phyloP scores from a whole-genome alignment of 805 yeast genomes.

The Saccharomycopsis sp. region DNA sequence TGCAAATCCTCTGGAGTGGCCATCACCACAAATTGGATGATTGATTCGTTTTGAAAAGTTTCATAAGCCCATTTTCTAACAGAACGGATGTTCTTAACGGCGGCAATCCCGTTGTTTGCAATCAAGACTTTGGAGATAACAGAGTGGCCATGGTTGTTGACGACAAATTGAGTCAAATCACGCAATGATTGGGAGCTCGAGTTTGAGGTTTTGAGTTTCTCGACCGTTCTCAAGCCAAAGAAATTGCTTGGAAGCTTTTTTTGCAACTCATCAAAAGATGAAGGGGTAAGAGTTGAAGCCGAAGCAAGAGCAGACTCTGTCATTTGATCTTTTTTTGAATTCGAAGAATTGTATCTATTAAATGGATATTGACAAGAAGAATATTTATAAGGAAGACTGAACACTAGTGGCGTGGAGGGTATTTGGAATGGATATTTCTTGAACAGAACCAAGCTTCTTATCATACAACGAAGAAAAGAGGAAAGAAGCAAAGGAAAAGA shows the following conservation, averaged over 20 bases:
- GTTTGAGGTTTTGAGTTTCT: constrained; percentile 44
- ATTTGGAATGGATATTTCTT: too few species aligned
- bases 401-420: too few species aligned
- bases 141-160: constrained; percentile 85
- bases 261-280: constrained; percentile 10
- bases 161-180: constrained; percentile 29
- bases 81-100: constrained; percentile 95
- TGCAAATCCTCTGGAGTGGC: constrained; percentile 99
- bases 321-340: too few species aligned
- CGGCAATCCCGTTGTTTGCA: constrained; percentile 99
- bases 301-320: too few species aligned
- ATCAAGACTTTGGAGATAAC: constrained; percentile 81
- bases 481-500: too few species aligned
- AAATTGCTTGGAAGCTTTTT: constrained; percentile 57
- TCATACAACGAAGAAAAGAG: too few species aligned
- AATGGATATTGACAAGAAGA: too few species aligned
- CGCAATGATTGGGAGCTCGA: constrained; percentile 21
- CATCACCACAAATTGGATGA: constrained; percentile 93
- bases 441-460: too few species aligned
- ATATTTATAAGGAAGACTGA: too few species aligned
- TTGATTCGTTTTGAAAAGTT: constrained; percentile 93
- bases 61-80: constrained; percentile 99
- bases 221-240: constrained; percentile 72
- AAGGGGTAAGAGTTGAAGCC: too few species aligned
- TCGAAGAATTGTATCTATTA: too few species aligned